phyloP scores from a whole-genome alignment of 148 eudicot species.

The Salicornia ramosissima region DNA sequence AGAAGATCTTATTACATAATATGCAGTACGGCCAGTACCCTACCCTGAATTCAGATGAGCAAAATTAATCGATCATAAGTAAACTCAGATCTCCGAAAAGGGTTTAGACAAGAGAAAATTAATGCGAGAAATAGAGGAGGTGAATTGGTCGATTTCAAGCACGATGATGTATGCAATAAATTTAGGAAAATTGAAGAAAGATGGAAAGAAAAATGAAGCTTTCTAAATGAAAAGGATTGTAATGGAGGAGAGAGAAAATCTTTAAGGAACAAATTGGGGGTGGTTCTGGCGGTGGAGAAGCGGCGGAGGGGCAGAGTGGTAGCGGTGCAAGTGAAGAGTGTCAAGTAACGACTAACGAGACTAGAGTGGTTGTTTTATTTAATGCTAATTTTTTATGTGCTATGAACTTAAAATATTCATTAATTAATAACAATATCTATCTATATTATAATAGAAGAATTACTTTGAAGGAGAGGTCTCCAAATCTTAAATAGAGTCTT shows the following conservation, averaged over 20 bases:
- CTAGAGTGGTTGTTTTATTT: no score
- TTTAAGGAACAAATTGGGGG: background rate
- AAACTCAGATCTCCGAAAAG: slow-evolving; percentile 9
- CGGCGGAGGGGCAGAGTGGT: background rate
- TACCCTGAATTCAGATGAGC: slow-evolving; percentile 4
- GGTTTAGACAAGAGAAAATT: background rate
- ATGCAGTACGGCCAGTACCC: background rate
- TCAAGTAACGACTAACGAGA: background rate
- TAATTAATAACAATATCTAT: no score
- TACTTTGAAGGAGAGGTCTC: no score
- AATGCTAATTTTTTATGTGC: no score
- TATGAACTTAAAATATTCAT: no score
- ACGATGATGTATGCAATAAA: background rate
- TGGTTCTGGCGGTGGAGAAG: background rate
- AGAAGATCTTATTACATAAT: background rate
- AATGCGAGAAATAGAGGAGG: background rate
- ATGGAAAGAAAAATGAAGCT: background rate
- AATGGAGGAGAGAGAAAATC: background rate
- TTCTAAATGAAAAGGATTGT: background rate
- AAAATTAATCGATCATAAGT: slow-evolving; percentile 2
- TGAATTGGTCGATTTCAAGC: background rate
- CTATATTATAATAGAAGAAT: no score
- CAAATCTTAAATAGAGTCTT: no score
- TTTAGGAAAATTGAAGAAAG: background rate
- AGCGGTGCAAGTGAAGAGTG: background rate